A percentile compares a stretch with the other conserved stretches of the same genome.
phyloP scores from a whole-genome alignment of 2,329 filamentous ascomycete genomes.

The Pseudogymnoascus sp. region DNA sequence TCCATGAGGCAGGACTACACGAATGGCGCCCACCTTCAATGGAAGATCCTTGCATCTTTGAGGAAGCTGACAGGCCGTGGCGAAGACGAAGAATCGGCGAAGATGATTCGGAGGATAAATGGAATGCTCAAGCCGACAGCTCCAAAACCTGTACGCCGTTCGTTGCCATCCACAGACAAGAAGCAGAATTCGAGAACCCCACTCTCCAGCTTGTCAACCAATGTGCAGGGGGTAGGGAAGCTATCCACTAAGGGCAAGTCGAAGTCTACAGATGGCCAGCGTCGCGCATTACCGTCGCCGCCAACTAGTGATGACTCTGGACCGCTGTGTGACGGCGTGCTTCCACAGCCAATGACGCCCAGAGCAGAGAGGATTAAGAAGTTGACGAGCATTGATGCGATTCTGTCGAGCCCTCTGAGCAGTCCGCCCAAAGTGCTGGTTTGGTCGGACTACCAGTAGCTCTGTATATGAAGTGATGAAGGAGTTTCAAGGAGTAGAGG shows the following conservation, averaged over 20 bases:
- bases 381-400: conserved; percentile 21
- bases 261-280: background rate
- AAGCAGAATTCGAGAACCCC: background rate
- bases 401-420: conserved; percentile 14
- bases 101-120: background rate
- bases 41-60: background rate
- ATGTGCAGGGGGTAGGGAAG: background rate
- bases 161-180: background rate
- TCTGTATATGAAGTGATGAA: background rate
- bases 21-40: conserved; percentile 3
- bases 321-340: background rate
- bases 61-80: background rate
- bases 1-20: background rate
- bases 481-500: background rate
- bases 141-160: background rate
- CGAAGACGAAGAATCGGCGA: conserved; percentile 1
- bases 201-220: background rate
- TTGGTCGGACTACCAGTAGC: background rate
- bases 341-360: conserved; percentile 16
- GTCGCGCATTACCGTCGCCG: conserved; percentile 14
- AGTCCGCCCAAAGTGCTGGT: background rate
- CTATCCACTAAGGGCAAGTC: background rate
- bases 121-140: background rate
- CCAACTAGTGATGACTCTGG: conserved; percentile 13
- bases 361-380: conserved; percentile 20